Base-by-base conservation (phyloP, 2,329 filamentous ascomycete species). In the Gliomastix tumulicola region DNA sequence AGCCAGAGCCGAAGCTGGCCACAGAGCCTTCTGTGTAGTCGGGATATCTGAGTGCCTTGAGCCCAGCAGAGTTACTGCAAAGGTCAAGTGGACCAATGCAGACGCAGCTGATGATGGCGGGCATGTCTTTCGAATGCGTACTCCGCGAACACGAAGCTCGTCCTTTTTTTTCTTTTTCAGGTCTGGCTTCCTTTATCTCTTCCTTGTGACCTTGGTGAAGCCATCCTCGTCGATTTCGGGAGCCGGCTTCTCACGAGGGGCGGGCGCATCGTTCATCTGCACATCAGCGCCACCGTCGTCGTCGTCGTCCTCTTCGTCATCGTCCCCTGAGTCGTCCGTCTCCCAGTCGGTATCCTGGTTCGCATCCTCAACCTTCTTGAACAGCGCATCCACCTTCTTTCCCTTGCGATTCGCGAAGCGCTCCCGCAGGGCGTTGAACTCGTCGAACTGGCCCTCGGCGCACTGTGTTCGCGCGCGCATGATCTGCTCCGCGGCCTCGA, bases 201-300 rank as follows among this genome's bases (percentile, higher is more conserved):
- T 84, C 65, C 79, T 84, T 50, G 79, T 74, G 45, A 88, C 84
- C 59, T 74, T 86, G 13, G 79, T 86, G 56, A 90, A 90, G 5
- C 85, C 85, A 52, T 90, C 85, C 46, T 88, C 84, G 57, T 90
- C 85, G 32, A 89, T 69, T 56, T 87, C 77, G 0, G 84, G 83
- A 53, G 75, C 71, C 13, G 68, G 58, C 61, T 79, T 85, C 57
- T 85, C 78, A 11, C 19, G 19, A 12, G 68, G 65, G 32, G 55
- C 66, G 7, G 82, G 79, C 23, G 83, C 84, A 42, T 88, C 83
- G 28, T 66, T 74, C 80, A 86, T 85, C 34, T 82, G 71, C 10
- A 78, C 69, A 54, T 82, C 79, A 6, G 63, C 69, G 13, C 66
- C 66, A 4, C 69, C 70, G 9, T 69, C 74, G 9, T 69, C 64